phyloP scores from a whole-genome alignment of 352 stramenopile genomes.

The Pythium oligandrum region DNA sequence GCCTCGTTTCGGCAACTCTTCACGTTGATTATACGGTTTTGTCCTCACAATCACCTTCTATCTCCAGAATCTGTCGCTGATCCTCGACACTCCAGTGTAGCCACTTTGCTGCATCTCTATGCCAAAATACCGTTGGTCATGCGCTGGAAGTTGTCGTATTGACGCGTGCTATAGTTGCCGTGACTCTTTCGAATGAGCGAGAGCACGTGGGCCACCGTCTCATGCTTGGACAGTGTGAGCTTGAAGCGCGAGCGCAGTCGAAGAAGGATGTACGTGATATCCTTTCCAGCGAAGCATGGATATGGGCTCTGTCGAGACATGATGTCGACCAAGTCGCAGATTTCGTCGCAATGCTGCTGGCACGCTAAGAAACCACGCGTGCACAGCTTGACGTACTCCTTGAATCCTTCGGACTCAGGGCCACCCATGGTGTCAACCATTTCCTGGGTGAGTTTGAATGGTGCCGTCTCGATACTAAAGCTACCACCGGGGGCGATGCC shows the following conservation, averaged over 20 bases:
- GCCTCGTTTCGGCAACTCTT: too few species aligned
- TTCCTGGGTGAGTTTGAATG: slow-evolving; percentile 99
- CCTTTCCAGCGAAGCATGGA: slow-evolving; percentile 92
- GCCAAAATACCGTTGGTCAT: slow-evolving; percentile 92
- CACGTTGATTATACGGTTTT: too few species aligned
- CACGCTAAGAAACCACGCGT: slow-evolving; percentile 96
- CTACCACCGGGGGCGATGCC: slow-evolving; percentile 97
- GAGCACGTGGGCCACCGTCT: slow-evolving; percentile 88
- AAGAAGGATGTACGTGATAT: slow-evolving; percentile 81
- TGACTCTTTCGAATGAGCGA: slow-evolving; percentile 90
- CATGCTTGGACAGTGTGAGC: slow-evolving; percentile 79
- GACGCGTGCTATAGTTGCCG: slow-evolving; percentile 89
- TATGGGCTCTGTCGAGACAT: slow-evolving; percentile 95
- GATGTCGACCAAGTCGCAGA: slow-evolving; percentile 96
- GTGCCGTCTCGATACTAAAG: slow-evolving; percentile 98
- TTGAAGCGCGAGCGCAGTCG: slow-evolving; percentile 87
- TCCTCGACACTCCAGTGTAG: too few species aligned
- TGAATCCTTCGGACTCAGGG: slow-evolving; percentile 87
- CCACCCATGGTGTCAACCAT: slow-evolving; percentile 98
- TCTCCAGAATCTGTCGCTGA: too few species aligned
- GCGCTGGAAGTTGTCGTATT: slow-evolving; percentile 94
- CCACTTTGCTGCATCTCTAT: slow-evolving; percentile 20
- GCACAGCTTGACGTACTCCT: slow-evolving; percentile 97
- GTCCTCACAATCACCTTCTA: too few species aligned
- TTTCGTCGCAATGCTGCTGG: slow-evolving; percentile 93